These are phyloP conservation scores for Aspergillus pseudoglaucus DNA, from an alignment of 2,329 filamentous ascomycete species.

Conservation along the genomic window DNA sequence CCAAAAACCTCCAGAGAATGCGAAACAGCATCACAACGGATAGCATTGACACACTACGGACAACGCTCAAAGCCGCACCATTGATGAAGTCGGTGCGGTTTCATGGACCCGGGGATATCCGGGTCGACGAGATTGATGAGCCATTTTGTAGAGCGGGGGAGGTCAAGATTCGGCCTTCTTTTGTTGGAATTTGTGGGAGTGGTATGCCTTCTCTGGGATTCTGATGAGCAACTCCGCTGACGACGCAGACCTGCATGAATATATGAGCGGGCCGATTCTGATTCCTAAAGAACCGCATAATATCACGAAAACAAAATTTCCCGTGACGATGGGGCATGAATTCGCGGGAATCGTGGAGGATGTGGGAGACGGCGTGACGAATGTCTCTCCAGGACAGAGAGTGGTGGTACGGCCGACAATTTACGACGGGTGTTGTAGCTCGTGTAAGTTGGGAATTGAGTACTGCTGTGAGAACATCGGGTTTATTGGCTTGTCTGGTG, in stretches of 20 bases:
- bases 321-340: constrained; percentile 59
- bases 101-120: constrained; percentile 29
- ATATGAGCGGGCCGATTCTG: constrained; percentile 44
- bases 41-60: background rate
- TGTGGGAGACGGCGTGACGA: constrained; percentile 46
- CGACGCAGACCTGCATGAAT: constrained; percentile 46
- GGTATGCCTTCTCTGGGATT: constrained; percentile 9
- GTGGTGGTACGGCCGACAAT: constrained; percentile 54
- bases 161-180: constrained; percentile 37
- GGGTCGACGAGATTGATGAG: constrained; percentile 30
- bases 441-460: constrained; percentile 52
- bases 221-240: background rate
- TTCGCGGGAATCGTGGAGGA: constrained; percentile 56
- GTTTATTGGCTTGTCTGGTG: constrained; percentile 47
- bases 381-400: constrained; percentile 37
- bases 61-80: background rate
- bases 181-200: constrained; percentile 31
- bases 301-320: constrained; percentile 51
- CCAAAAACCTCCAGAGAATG: background rate
- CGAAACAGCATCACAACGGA: background rate
- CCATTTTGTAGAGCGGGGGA: constrained; percentile 43
- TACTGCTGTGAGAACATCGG: constrained; percentile 55
- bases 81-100: constrained; percentile 33
- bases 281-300: constrained; percentile 49
- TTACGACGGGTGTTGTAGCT: constrained; percentile 18